Conservation (phyloP, 106 monocot species). For the Dioscorea alata region DNA sequence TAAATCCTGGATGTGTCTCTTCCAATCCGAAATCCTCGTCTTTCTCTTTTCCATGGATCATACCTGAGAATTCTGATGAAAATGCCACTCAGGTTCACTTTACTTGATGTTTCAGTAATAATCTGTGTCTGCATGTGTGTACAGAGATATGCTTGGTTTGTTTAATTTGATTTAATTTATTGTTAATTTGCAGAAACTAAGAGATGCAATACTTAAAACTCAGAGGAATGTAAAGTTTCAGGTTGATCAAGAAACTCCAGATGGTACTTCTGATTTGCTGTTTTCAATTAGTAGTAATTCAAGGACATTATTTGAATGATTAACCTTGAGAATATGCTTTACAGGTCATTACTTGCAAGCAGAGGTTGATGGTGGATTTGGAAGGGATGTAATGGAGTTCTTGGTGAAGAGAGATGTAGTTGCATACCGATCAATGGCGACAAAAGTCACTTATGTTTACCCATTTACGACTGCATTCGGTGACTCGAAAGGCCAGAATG, state of each 20-base stretch:
- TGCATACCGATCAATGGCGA: constrained; percentile 74
- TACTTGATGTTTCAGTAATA: background rate
- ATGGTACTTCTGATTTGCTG: constrained; percentile 33
- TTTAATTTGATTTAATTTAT: background rate
- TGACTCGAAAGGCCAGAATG: constrained; percentile 72
- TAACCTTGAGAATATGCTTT: background rate
- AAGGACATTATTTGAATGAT: background rate
- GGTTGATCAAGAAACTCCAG: constrained; percentile 52
- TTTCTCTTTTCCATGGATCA: constrained; percentile 62
- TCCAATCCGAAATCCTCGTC: constrained; percentile 88
- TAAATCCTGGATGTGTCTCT: constrained; percentile 74
- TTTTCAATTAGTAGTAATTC: background rate
- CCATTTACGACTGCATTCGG: constrained; percentile 92
- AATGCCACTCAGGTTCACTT: constrained; percentile 37
- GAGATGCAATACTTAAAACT: constrained; percentile 64
- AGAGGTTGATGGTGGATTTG: constrained; percentile 82
- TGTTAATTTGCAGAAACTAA: constrained; percentile 32
- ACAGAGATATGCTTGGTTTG: background rate
- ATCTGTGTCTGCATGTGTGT: too few species aligned
- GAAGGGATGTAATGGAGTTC: constrained; percentile 82
- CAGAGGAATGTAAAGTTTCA: constrained; percentile 68
- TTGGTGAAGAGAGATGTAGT: constrained; percentile 67
- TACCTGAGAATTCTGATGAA: constrained; percentile 39
- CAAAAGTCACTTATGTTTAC: constrained; percentile 81
- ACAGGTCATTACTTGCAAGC: constrained; percentile 75